Evolutionary conservation across 2,329 filamentous ascomycete species (phyloP).

Genomic region (Laburnicola sp.): DNA sequence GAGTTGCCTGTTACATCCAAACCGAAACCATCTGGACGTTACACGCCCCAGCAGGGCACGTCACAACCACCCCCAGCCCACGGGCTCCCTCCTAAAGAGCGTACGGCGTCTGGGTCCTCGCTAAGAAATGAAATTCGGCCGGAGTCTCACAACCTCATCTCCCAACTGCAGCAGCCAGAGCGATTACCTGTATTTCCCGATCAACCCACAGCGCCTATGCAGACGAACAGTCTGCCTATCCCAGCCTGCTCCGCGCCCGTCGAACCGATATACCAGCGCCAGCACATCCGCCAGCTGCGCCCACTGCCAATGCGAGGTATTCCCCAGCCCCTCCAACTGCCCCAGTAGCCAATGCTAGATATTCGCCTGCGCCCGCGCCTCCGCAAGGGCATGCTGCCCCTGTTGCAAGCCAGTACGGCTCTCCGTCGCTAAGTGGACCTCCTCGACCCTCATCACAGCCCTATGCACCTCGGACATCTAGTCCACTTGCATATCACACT

Average conservation of each 20-base stretch:
- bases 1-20: conserved; percentile 52
- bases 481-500: conserved; percentile 60
- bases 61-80: conserved; percentile 30
- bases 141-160: conserved; percentile 28
- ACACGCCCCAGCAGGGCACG: conserved; percentile 41
- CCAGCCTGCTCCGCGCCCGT: conserved; percentile 31
- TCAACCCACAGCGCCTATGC: conserved; percentile 34
- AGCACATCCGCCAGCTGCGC: conserved; percentile 22
- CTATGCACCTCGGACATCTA: conserved; percentile 67
- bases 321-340: conserved; percentile 44
- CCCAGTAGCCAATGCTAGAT: conserved; percentile 40
- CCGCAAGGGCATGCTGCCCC: conserved; percentile 26
- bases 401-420: conserved; percentile 43
- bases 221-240: conserved; percentile 38
- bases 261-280: conserved; percentile 40
- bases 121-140: conserved; percentile 41
- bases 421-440: conserved; percentile 38
- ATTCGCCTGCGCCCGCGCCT: conserved; percentile 47
- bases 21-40: conserved; percentile 44
- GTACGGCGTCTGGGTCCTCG: conserved; percentile 41
- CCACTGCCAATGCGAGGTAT: conserved; percentile 45
- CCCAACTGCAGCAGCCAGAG: conserved; percentile 48
- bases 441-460: conserved; percentile 50
- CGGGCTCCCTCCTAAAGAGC: conserved; percentile 36
- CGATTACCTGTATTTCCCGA: conserved; percentile 44